Base-by-base conservation (phyloP, 2,329 filamentous ascomycete genomes). In the Penicillium sp. region DNA sequence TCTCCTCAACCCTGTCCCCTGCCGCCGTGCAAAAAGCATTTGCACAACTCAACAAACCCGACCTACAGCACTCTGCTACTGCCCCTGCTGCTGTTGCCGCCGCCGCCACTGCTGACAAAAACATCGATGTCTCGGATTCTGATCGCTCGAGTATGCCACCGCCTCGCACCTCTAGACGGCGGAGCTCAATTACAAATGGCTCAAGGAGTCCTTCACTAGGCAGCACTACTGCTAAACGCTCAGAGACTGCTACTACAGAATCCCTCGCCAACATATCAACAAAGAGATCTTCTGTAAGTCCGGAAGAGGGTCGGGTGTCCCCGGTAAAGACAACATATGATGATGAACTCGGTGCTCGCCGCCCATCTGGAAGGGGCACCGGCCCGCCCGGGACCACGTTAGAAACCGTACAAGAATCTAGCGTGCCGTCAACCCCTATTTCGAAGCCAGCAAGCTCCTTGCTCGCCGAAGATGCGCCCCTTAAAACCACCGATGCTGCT, bases 321-420 rank as follows among this genome's bases (percentile, higher is more conserved):
- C 58, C 63, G 28, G 48, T 63, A n/a, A 70, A 69, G 45, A 46
- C 52, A 11, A 80, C 87, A 52, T 63, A 79, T 42, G 72, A 70
- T 20, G 69, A 69, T 55, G 75, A 77, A 54, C 76, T 66, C 57
- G 63, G 62, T 24, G 60, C 63, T 47, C 83, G 74, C 77, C 81
- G 68, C 84, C 85, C 67, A 18, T 83, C 85, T 21, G 81, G 79
- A 33, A 81, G 86, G 62, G 83, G 81, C 59, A 78, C 81, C 52
- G 84, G 80, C 67, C 82, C 79, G 57, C 82, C 80, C 52, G 81
- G 77, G 35, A 81, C 86, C 49, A 84, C 83, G 48, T 77, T 97
- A 57, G 93, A 96, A 74, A 97, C 94, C 0, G 93, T 97, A 16
- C 89, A 96, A 69, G 93, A 97, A 78, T 86, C 88, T 54, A 94